Base-by-base conservation (phyloP, 163 green algal genomes). In the Prototheca cutis region DNA sequence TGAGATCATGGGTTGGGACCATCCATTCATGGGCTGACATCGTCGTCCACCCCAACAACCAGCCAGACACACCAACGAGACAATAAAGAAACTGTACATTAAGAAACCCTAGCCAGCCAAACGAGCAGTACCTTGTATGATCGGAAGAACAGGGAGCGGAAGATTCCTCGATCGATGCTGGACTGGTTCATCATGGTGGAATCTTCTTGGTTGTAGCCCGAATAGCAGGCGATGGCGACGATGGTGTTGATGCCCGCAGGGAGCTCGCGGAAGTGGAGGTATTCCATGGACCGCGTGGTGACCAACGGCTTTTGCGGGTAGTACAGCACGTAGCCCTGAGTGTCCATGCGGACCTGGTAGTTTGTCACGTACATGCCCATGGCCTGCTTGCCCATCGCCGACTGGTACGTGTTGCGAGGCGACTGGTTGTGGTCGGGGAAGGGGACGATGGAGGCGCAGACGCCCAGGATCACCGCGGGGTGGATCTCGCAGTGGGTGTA, bases 381-480 rank as follows among this genome's bases (percentile, higher is more conserved):
- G 8, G 91, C 91, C 82, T 99, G 92, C 82, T 99, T 99, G 71
- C 93, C 93, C 93, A 99, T 99, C 56, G 93, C 93, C 63, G 90
- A 99, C 86, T 97, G 91, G 75, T 99, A 99, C 1, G 93, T 99
- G 80, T 99, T 99, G 39, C 93, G 76, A 3, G 93, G 93, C 8
- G 85, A 95, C 83, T 99, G 93, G 82, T 99, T 98, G 86, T 98
- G 91, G 74, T 98, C 91, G 0, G 92, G 93, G 80, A 99, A 98
- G 36, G 93, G 93, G 54, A 99, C 95, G 78, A 98, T 97, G 62
- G 82, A 94, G 4, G 84, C 91, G 65, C 90, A 98, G 30, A 98
- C 88, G 32, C 93, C 92, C 54, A 99, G 80, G 75, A 99, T 97
- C 88, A 97, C 96, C 54, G 79, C 79, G 0, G 93, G 93, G 73